Percentiles rank a stretch among this genome's conserved stretches.
phyloP scores from a whole-genome alignment of 345 rosid species.

The Ricinus communis region DNA sequence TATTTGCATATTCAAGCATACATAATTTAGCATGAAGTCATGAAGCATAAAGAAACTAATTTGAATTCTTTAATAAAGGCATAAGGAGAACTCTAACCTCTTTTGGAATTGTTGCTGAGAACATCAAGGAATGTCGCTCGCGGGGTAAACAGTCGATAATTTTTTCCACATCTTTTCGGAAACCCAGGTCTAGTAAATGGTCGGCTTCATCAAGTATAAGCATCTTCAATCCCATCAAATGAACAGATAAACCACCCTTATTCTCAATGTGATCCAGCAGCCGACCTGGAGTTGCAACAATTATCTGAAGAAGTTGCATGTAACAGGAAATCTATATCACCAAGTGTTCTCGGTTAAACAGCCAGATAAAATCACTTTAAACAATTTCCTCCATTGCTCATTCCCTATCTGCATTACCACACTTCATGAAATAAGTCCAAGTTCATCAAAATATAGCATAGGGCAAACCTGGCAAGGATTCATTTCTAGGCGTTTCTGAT shows the following conservation, averaged over 20 bases:
- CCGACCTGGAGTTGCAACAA: slow-evolving; percentile 96
- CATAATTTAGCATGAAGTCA: slow-evolving; percentile 9
- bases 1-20: slow-evolving; percentile 5
- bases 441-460: slow-evolving; percentile 11
- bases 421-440: slow-evolving; percentile 8
- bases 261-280: slow-evolving; percentile 92
- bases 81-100: slow-evolving; percentile 51
- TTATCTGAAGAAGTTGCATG: slow-evolving; percentile 47
- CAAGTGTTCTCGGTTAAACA: slow-evolving; percentile 3
- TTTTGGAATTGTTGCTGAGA: slow-evolving; percentile 90
- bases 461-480: slow-evolving; percentile 86
- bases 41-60: not conserved
- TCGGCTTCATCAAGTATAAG: slow-evolving; percentile 95
- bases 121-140: slow-evolving; percentile 76
- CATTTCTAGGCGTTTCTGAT: slow-evolving; percentile 73
- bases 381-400: not conserved
- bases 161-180: slow-evolving; percentile 89
- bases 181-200: slow-evolving; percentile 89
- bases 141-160: slow-evolving; percentile 87
- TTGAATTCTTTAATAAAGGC: slow-evolving; percentile 9
- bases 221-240: slow-evolving; percentile 89
- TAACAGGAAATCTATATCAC: slow-evolving; percentile 10
- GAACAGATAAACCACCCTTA: slow-evolving; percentile 69
- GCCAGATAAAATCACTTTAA: not conserved
- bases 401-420: not conserved